Evolutionary conservation across 2,329 filamentous ascomycete species (phyloP), one percentile per base, ranked within the genome.

Genomic region (Alternaria sp.): DNA sequence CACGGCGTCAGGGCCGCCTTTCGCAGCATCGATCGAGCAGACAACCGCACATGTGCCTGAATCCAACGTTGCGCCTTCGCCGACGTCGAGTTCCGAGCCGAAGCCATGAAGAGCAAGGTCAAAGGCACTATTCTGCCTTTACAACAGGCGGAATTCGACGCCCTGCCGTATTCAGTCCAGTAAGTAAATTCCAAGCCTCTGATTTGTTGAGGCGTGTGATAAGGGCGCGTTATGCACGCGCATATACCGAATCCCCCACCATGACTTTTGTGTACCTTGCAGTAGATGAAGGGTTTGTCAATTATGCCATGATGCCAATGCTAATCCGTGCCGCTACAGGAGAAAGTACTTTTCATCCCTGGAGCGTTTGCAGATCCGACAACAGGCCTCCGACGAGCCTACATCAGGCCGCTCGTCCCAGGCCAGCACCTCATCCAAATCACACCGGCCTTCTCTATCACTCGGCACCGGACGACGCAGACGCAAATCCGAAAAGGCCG

Each of bases 331-430:
- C 57, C 58, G 54, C 67, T 67, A 57, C 74, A 84, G 82, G 71
- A 79, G 79, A 72, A 84, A 92, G 87, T 92, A 91, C 80, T 92
- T 92, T 80, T 91, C 90, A 32, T 89, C 87, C 8, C 83, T 90
- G 64, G 90, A 93, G 78, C 86, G 90, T 59, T 83, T 91, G 60
- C 87, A 87, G 69, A 87, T 92, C 74, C 86, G 85, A 52, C 87
- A 88, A 69, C 80, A 79, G 51, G 67, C 69, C 68, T 72, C 67
- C 57, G 64, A 72, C 60, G 61, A 72, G 58, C 65, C 63, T 62
- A 67, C 57, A 36, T 73, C 69, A 53, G 59, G 59, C 53, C 70
- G 63, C 60, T 70, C 72, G 41, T 74, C 72, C 52, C 70, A 64
- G 54, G 65, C 71, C 46, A 60, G 60, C 44, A 71, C 68, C 14